Evolutionary conservation across 441 rosid species (phyloP).

Genomic region (Jatropha podagrica): DNA sequence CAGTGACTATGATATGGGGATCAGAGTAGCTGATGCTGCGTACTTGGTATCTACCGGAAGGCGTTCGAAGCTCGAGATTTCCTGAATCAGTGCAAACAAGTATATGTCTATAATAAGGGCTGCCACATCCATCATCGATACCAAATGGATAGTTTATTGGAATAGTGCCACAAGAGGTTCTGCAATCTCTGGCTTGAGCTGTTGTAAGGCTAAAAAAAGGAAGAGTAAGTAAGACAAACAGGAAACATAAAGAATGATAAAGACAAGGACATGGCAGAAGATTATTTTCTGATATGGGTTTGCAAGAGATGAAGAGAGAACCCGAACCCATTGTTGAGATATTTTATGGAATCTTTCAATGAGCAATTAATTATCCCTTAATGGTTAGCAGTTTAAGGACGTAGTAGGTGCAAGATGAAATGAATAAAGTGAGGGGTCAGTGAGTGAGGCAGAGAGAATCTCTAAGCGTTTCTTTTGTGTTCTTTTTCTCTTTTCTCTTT

Average conservation of each 20-base stretch:
- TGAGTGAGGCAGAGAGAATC: constrained; percentile 19
- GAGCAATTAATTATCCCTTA: not conserved
- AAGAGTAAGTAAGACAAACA: constrained; percentile 4
- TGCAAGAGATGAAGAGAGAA: constrained; percentile 21
- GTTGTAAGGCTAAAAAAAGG: constrained; percentile 23
- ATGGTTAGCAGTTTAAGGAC: not conserved
- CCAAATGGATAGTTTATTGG: constrained; percentile 77
- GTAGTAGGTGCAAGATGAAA: not conserved
- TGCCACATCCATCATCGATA: constrained; percentile 88
- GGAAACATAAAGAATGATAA: not conserved
- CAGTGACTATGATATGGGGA: constrained; percentile 69
- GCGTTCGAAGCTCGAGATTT: constrained; percentile 69
- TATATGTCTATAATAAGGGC: constrained; percentile 78
- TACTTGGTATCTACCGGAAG: constrained; percentile 76
- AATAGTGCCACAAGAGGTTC: constrained; percentile 69
- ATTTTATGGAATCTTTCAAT: not conserved
- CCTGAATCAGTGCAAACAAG: constrained; percentile 62
- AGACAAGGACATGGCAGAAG: constrained; percentile 21
- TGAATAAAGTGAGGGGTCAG: constrained; percentile 23
- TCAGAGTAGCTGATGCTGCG: constrained; percentile 71
- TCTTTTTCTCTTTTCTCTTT: not conserved
- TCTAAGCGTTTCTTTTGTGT: not conserved
- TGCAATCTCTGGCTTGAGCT: constrained; percentile 54
- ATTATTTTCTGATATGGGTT: constrained; percentile 9
- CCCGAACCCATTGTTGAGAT: constrained; percentile 28